Conservation (phyloP, 2,329 filamentous ascomycete genomes). For the Alternaria postmessia region DNA sequence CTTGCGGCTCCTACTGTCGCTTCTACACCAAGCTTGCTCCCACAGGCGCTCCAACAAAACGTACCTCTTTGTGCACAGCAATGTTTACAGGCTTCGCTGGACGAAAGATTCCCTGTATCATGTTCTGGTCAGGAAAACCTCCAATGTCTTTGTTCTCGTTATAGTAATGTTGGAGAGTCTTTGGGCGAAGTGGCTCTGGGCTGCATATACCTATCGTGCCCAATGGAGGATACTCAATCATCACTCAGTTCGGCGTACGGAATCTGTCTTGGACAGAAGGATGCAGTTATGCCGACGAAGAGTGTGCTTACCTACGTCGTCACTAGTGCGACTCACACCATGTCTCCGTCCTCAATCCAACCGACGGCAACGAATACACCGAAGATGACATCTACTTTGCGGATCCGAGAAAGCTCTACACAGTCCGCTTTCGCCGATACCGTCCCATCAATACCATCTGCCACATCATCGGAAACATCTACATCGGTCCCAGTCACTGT, state of each 20-base stretch:
- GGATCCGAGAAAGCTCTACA: slow-evolving; percentile 22
- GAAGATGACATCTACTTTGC: slow-evolving; percentile 20
- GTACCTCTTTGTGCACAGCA: slow-evolving; percentile 49
- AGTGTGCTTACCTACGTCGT: slow-evolving; percentile 40
- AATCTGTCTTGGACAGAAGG: slow-evolving; percentile 46
- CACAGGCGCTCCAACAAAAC: slow-evolving; percentile 36
- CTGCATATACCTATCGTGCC: slow-evolving; percentile 48
- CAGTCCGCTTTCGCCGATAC: slow-evolving; percentile 39
- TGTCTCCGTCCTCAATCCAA: slow-evolving; percentile 18
- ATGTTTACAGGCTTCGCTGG: slow-evolving; percentile 46
- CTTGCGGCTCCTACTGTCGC: slow-evolving; percentile 34
- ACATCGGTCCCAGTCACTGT: slow-evolving; percentile 23
- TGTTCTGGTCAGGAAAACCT: slow-evolving; percentile 44
- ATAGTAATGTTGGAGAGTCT: slow-evolving; percentile 47
- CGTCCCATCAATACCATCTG: slow-evolving; percentile 30
- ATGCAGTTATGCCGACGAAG: slow-evolving; percentile 49
- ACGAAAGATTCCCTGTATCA: slow-evolving; percentile 44
- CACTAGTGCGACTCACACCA: slow-evolving; percentile 32
- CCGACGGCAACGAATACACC: slow-evolving; percentile 21
- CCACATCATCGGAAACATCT: slow-evolving; percentile 29
- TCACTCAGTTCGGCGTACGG: slow-evolving; percentile 42
- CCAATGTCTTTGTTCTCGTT: slow-evolving; percentile 50
- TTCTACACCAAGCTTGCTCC: slow-evolving; percentile 34
- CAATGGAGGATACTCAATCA: slow-evolving; percentile 26
- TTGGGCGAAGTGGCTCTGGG: slow-evolving; percentile 50